Evolutionary conservation across 495 filamentous ascomycete species (phyloP), one percentile per base, ranked within the genome.

Genomic region (Bathelium albidoporum): DNA sequence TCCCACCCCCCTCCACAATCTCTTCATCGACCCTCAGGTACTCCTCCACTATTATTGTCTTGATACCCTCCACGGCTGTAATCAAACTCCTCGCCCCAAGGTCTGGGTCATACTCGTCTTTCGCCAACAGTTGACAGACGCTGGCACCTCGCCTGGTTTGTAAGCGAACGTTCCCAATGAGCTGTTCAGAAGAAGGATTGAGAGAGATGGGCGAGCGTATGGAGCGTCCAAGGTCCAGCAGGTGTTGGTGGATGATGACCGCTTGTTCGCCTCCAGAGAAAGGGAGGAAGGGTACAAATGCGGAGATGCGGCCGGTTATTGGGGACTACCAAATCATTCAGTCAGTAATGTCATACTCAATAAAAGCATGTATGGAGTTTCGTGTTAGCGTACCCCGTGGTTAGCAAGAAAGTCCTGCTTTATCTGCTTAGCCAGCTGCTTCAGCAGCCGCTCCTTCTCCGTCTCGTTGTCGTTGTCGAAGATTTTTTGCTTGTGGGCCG

Each of bases 11-110:
- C 31, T 74, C 71, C 11, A 20, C 59, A 44, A 73, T 71, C 44
- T 74, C 70, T 20, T 71, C 69, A 34, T 70, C 72, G n/a, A 67
- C 69, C 12, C 71, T 71, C 32, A 74, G 45, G 59, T 74, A 74
- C 11, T 26, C 59, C 2, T 64, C 63, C 22, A 74, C 68, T 12
- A 74, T 29, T 55, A 68, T 60, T 2, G 61, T 67, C 9, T 71
- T 64, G 18, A 73, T 66, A 14, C 49, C 24, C 10, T 66, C 41
- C n/a, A 63, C 60, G 1, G 58, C 70, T 1, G 73, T 49, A 20
- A 49, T 49, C 7, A 49, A 18, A 20, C 44, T 49, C 20, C 44
- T 7, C 3, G 44, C 44, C 3, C 44, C 44, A 7, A 49, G 44
- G 20, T 49, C 44, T 3, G 44, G 4, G 20, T 49, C 9, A 20